Conservation (phyloP, 1,139 yeast species). For the Geotrichum klebahnii region DNA sequence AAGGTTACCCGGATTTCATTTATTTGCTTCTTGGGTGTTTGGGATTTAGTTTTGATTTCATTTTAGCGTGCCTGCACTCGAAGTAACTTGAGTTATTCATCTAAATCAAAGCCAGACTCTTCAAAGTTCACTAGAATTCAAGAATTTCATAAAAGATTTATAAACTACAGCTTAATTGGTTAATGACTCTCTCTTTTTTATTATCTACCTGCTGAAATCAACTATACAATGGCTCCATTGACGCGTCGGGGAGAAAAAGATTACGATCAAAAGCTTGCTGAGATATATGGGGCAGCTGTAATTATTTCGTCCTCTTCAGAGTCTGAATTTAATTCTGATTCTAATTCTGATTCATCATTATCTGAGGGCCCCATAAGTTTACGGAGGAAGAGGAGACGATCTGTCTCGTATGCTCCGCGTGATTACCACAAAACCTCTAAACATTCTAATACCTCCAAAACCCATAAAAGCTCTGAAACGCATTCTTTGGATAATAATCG, state of each 20-base stretch:
- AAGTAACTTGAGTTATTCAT: no score
- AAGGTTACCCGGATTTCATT: not conserved
- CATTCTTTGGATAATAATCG: not conserved
- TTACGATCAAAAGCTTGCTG: constrained; percentile 5
- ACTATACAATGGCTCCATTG: constrained; percentile 6
- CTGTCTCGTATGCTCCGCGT: not conserved
- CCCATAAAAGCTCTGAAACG: not conserved
- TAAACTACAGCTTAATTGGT: no score
- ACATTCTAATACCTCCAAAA: not conserved
- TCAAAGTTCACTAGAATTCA: not conserved
- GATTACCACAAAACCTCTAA: not conserved
- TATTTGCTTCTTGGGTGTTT: no score
- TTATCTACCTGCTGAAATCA: no score
- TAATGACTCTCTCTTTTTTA: no score
- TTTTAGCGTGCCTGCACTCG: no score
- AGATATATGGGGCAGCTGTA: constrained; percentile 1
- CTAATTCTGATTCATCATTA: not conserved
- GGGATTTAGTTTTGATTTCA: not conserved
- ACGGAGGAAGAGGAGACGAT: not conserved
- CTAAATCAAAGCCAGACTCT: no score
- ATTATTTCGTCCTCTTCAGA: constrained; percentile 13
- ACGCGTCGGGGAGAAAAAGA: constrained; percentile 1
- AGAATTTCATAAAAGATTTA: not conserved
- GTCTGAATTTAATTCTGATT: constrained; percentile 4
- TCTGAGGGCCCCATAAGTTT: not conserved